These are phyloP conservation scores for Hamiltosporidium tvaerminnensis DNA, from an alignment of 371 early-diverging fungal species.

Conservation along the genomic window DNA sequence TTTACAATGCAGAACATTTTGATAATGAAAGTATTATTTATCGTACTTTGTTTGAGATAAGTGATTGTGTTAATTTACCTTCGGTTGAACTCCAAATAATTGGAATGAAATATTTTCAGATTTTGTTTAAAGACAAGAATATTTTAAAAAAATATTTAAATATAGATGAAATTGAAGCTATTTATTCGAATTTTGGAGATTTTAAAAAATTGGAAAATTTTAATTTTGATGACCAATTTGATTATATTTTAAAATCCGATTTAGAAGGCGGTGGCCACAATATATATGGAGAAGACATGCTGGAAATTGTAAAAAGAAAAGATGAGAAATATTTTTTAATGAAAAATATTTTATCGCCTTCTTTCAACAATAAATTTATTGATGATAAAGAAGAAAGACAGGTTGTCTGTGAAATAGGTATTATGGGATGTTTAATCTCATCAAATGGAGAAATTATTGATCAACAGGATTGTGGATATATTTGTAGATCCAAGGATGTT, in stretches of 20 bases:
- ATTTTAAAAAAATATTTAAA: slow-evolving; percentile 15
- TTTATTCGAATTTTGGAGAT: slow-evolving; percentile 11
- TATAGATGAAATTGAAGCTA: not conserved
- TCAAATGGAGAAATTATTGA: not conserved
- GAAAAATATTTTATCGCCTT: slow-evolving; percentile 18
- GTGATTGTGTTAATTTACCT: slow-evolving; percentile 20
- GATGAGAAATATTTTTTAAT: slow-evolving; percentile 9
- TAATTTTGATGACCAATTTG: not conserved
- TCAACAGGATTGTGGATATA: slow-evolving; percentile 16
- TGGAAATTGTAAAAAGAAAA: slow-evolving; percentile 2
- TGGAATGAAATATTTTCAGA: slow-evolving; percentile 31
- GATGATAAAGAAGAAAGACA: slow-evolving; percentile 4
- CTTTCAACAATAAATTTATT: slow-evolving; percentile 4
- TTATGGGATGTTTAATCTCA: slow-evolving; percentile 15
- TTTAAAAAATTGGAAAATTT: slow-evolving; percentile 3
- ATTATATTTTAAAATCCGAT: slow-evolving; percentile 18
- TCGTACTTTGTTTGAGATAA: slow-evolving; percentile 14
- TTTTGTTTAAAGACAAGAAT: slow-evolving; percentile 6
- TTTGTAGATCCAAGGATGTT: slow-evolving; percentile 21
- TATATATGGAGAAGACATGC: slow-evolving; percentile 9
- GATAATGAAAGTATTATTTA: slow-evolving; percentile 14
- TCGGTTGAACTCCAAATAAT: slow-evolving; percentile 22
- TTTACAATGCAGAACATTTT: slow-evolving; percentile 37
- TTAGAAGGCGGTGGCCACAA: slow-evolving; percentile 31
- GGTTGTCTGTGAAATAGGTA: slow-evolving; percentile 23